Evolutionary conservation across 306 rosid genomes (phyloP), one percentile per base, ranked within the genome.

Genomic region (Acacia confusa): DNA sequence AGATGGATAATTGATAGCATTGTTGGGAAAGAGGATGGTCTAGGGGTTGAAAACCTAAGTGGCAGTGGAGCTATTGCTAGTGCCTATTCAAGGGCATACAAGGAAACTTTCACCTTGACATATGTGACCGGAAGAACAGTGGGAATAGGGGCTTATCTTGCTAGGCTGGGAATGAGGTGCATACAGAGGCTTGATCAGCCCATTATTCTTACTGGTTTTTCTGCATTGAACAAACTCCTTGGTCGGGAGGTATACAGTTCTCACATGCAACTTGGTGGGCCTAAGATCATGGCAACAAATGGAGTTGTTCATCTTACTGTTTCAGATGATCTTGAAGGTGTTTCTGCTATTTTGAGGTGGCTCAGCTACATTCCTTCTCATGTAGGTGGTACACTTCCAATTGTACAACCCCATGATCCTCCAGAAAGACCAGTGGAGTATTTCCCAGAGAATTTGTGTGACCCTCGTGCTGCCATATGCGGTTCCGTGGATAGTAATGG

Each of bases 241-340:
- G 99, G 99, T 67, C 91, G 99, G 83, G 99, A 96, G 87, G 99
- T 96, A 50, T 96, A 96, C 89, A 96, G 99, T 87, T 96, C 99
- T 32, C 99, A 96, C 88, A 96, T 96, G 99, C 99, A 96, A 86
- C 97, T 96, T 44, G 99, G 99, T 76, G 99, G 99, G 83, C 99
- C 99, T 17, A 96, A 96, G 86, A 94, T 96, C 78, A 96, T 96
- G 99, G 98, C 97, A 77, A 96, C 99, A 4, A 96, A 96, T 85
- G 99, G 99, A 84, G 99, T 96, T 32, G 99, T 96, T 84, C 99
- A 96, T 91, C 94, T 96, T 71, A 96, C 99, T 9, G 99, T 96
- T 76, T 89, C 92, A 0, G 97, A 96, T 70, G 99, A 96, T 86
- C 99, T 96, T 76, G 98, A 93, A 90, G 99, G 98, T 72, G 84